Conservation (phyloP, 1,284 basidiomycete species). For the Moesziomyces sp. region DNA sequence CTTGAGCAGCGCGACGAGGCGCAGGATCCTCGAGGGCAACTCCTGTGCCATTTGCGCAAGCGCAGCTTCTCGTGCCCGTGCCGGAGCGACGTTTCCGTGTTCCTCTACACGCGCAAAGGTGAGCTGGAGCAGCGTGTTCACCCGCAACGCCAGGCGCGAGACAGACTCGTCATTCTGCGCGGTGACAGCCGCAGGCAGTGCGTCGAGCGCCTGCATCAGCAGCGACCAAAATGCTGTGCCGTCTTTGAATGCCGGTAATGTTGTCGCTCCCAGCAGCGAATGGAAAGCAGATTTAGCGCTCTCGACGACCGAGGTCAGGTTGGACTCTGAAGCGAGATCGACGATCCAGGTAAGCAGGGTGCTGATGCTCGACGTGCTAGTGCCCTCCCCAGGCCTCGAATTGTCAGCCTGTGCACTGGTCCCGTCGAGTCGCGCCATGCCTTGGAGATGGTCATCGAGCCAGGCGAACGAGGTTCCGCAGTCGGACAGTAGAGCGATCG, state of each 20-base stretch:
- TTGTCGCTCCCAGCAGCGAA: background rate
- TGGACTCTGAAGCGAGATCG: slow-evolving; percentile 23
- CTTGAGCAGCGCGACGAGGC: slow-evolving; percentile 9
- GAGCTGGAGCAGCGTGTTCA: slow-evolving; percentile 13
- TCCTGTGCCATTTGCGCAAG: slow-evolving; percentile 15
- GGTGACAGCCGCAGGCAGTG: slow-evolving; percentile 15
- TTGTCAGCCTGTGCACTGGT: background rate
- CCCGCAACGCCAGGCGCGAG: slow-evolving; percentile 23
- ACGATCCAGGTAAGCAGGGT: slow-evolving; percentile 35
- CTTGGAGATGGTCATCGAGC: slow-evolving; percentile 28
- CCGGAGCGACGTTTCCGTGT: background rate
- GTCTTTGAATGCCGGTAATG: background rate
- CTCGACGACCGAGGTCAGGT: slow-evolving; percentile 3
- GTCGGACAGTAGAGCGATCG: slow-evolving; percentile 13
- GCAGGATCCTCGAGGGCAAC: slow-evolving; percentile 4
- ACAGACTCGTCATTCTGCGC: slow-evolving; percentile 15
- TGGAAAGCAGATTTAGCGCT: slow-evolving; percentile 6
- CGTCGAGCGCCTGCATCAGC: slow-evolving; percentile 12
- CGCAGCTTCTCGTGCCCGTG: background rate
- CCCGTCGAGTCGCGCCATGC: slow-evolving; percentile 13
- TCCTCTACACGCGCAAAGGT: background rate
- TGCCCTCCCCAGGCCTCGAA: background rate
- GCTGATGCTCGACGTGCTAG: slow-evolving; percentile 7
- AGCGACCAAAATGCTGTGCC: slow-evolving; percentile 12
- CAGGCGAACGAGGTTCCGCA: slow-evolving; percentile 29